Conservation (phyloP, 2,329 filamentous ascomycete genomes). For the Diplodia corticola region DNA sequence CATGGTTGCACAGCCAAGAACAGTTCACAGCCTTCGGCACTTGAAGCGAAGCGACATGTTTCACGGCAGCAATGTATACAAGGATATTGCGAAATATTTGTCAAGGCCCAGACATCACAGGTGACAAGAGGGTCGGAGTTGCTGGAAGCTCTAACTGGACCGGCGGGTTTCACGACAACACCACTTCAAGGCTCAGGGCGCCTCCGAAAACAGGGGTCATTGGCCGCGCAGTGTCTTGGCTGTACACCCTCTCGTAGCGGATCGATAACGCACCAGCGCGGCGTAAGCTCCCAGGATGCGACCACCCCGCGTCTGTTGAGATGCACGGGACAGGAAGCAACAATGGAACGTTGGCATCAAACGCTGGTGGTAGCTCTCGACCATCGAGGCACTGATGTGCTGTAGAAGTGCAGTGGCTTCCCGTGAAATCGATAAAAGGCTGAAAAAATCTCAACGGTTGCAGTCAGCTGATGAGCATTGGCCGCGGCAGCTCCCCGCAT, state of each 20-base stretch:
- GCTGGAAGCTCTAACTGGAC: background rate
- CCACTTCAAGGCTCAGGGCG: background rate
- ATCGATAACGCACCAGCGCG: background rate
- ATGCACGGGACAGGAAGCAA: background rate
- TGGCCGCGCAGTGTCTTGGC: background rate
- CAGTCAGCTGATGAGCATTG: slow-evolving; percentile 7
- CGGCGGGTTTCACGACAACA: background rate
- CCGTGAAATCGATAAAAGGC: background rate
- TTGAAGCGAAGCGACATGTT: background rate
- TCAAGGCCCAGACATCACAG: background rate
- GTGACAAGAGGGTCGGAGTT: background rate
- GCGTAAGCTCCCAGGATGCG: background rate
- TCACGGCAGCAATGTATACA: background rate
- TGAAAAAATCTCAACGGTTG: background rate
- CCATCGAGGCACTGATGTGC: background rate
- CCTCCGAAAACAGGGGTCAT: background rate
- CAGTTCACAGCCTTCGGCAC: background rate
- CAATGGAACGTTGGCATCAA: background rate
- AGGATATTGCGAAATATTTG: background rate
- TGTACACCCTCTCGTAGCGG: background rate
- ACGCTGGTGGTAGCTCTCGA: background rate
- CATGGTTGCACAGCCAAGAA: background rate
- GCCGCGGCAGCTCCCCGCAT: background rate
- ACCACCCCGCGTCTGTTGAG: background rate
- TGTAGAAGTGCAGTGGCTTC: background rate